Conservation (phyloP, 176 grass and related monocot species). For the Puccinellia tenuiflora region DNA sequence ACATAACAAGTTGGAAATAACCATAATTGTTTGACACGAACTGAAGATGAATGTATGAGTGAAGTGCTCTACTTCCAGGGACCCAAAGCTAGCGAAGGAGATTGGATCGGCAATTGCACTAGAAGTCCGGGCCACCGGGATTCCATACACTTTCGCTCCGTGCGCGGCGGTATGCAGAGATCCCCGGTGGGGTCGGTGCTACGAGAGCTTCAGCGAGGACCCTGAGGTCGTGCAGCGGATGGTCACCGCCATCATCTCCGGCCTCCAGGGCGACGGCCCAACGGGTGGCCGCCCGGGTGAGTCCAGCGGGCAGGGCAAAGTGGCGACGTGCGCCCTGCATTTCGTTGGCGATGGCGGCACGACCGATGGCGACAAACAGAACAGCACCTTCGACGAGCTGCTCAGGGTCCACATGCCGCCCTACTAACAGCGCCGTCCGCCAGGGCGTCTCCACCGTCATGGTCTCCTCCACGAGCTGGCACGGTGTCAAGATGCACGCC, state of each 20-base stretch:
- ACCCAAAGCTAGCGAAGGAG: slow-evolving; percentile 52
- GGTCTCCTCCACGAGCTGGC: slow-evolving; percentile 77
- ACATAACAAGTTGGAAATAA: not conserved
- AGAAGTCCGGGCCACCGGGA: slow-evolving; percentile 68
- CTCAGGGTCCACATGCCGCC: slow-evolving; percentile 65
- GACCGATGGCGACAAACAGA: slow-evolving; percentile 27
- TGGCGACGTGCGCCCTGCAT: not conserved
- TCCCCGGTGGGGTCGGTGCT: slow-evolving; percentile 78
- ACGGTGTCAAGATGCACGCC: slow-evolving; percentile 79
- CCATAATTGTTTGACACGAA: not conserved
- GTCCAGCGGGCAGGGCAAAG: slow-evolving; percentile 28
- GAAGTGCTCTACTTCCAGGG: slow-evolving; percentile 18
- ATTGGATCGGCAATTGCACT: slow-evolving; percentile 56
- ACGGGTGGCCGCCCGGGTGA: no score
- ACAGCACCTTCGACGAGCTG: slow-evolving; percentile 20
- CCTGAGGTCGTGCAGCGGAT: slow-evolving; percentile 35
- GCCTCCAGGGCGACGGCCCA: not conserved
- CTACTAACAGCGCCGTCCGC: slow-evolving; percentile 50
- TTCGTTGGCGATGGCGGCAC: slow-evolving; percentile 73
- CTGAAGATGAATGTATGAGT: not conserved
- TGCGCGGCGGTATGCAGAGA: slow-evolving; percentile 75
- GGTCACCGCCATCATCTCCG: not conserved
- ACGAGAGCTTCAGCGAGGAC: slow-evolving; percentile 83
- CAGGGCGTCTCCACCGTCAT: slow-evolving; percentile 70
- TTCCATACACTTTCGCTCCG: slow-evolving; percentile 63